Evolutionary conservation across 23 red algal genomes (phyloP).

Genomic region (Gracilaria caudata): DNA sequence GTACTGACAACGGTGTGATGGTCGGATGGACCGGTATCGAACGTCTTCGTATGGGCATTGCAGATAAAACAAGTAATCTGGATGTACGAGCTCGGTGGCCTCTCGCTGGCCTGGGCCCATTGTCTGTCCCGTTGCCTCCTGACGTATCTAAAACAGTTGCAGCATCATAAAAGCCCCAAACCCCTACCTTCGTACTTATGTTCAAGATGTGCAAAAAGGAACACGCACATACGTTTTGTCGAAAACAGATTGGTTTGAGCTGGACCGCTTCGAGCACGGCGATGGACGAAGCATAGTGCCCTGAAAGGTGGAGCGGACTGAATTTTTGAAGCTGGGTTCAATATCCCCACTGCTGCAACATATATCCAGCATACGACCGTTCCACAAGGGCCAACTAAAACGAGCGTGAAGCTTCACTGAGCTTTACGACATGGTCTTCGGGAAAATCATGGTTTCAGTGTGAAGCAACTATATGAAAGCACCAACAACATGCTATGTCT

Average conservation of each 20-base stretch:
- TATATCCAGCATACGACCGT: too few relatives aligned
- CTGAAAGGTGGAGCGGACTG: too few relatives aligned
- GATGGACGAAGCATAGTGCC: too few relatives aligned
- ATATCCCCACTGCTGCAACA: neutral
- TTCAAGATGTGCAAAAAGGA: too few relatives aligned
- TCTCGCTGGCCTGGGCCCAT: constrained; percentile 59
- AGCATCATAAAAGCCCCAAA: neutral
- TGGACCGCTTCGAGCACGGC: too few relatives aligned
- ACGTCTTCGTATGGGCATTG: constrained; percentile 70
- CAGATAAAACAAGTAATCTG: constrained; percentile 53
- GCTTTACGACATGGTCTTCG: neutral
- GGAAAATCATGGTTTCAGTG: neutral
- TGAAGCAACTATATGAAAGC: neutral
- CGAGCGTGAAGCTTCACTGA: neutral
- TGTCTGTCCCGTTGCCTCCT: constrained; percentile 5
- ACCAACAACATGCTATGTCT: neutral
- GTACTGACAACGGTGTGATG: constrained; percentile 99
- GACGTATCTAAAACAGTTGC: neutral
- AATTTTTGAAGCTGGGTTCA: neutral
- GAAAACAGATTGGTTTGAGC: too few relatives aligned
- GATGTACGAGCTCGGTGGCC: constrained; percentile 84
- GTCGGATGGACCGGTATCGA: constrained; percentile 95
- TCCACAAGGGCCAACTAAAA: neutral
- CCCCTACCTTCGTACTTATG: too few relatives aligned
- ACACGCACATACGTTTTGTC: too few relatives aligned